Percentiles rank a stretch among this genome's conserved stretches.
phyloP scores from a whole-genome alignment of 768 basidiomycete genomes.

The Boletus subparvulus region DNA sequence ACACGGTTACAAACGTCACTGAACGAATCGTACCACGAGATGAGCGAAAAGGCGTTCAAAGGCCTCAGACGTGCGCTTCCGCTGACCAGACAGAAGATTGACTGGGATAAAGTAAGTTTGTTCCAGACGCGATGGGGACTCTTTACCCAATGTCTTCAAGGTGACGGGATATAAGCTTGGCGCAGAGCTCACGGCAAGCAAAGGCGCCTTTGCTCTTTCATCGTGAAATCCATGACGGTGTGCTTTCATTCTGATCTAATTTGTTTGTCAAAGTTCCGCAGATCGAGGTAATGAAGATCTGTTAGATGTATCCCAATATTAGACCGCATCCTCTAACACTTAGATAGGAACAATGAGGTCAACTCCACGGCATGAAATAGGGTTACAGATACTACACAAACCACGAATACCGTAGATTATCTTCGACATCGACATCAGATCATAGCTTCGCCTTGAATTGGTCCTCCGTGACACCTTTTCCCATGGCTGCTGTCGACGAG shows the following conservation, averaged over 20 bases:
- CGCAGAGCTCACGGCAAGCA: slow-evolving; percentile 69
- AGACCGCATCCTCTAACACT: not conserved
- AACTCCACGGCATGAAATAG: not conserved
- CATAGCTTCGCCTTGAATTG: slow-evolving; percentile 66
- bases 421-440: slow-evolving; percentile 4
- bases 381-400: slow-evolving; percentile 5
- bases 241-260: not conserved
- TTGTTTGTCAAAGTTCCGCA: not conserved
- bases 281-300: slow-evolving; percentile 8
- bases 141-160: slow-evolving; percentile 24
- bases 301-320: not conserved
- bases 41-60: slow-evolving; percentile 94
- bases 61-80: slow-evolving; percentile 87
- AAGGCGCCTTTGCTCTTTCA: slow-evolving; percentile 46
- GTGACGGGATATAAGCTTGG: slow-evolving; percentile 70
- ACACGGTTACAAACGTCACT: slow-evolving; percentile 75
- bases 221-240: slow-evolving; percentile 12
- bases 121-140: not conserved
- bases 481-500: slow-evolving; percentile 99
- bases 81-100: slow-evolving; percentile 88
- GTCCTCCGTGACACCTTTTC: slow-evolving; percentile 88
- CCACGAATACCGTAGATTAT: not conserved
- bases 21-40: slow-evolving; percentile 80
- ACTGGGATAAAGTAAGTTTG: slow-evolving; percentile 84
- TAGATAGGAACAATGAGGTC: not conserved